These are phyloP conservation scores for Cymbopogon citratus DNA, from an alignment of 176 grass and related monocot genomes.

Conservation along the genomic window DNA sequence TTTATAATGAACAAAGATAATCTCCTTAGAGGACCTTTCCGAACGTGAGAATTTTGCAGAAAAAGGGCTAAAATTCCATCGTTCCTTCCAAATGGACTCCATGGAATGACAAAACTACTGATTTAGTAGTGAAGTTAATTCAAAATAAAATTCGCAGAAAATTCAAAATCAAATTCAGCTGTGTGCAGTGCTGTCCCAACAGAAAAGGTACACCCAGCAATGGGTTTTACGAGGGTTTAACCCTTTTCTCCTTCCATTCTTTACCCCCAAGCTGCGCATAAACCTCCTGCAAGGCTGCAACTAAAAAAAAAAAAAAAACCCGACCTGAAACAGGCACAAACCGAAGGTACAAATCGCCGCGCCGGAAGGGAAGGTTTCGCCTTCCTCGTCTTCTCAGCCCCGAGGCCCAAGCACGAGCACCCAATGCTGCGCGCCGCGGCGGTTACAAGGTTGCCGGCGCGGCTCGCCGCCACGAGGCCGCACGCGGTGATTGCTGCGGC, in stretches of 20 bases:
- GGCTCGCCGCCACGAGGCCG: slow-evolving; percentile 7
- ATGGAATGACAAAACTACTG: not conserved
- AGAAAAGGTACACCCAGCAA: not conserved
- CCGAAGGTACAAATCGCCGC: not conserved
- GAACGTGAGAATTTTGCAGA: too few species aligned
- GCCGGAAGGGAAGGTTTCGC: not conserved
- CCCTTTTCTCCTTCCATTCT: not conserved
- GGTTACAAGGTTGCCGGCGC: slow-evolving; percentile 15
- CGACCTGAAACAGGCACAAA: not conserved
- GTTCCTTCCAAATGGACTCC: not conserved
- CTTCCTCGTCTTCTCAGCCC: not conserved
- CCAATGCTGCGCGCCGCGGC: slow-evolving; percentile 47
- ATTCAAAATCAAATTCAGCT: not conserved
- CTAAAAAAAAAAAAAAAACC: not conserved
- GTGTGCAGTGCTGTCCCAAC: not conserved
- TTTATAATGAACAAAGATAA: too few species aligned
- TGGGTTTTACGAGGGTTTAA: slow-evolving; percentile 23
- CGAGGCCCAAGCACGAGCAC: not conserved
- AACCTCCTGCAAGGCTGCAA: not conserved
- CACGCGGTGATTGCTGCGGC: not conserved
- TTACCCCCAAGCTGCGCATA: not conserved
- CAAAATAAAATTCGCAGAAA: not conserved
- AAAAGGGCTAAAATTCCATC: not conserved
- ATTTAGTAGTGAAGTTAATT: not conserved
- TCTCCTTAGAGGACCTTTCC: too few species aligned